Evolutionary conservation across 331 rosid genomes (phyloP), one percentile per base, ranked within the genome.

Genomic region (Dryas integrifolia): DNA sequence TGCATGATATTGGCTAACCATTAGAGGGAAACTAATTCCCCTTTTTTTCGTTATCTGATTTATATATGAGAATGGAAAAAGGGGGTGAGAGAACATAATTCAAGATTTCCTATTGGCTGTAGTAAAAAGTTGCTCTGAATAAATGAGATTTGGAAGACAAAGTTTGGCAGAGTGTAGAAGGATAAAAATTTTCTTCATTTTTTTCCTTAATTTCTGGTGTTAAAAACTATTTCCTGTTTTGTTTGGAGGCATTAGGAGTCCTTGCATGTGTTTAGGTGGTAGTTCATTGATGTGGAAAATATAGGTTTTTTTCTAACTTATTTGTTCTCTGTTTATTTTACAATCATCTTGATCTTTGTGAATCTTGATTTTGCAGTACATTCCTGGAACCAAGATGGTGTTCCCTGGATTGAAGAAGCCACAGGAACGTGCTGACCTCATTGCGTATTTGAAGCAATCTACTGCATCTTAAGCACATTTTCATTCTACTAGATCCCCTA

Each of bases 351-450:
- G 71, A 77, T 77, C 0, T 55, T 35, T 4, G 49, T 15, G 16
- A 1, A 16, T 21, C 14, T 30, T 57, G n/a, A 39, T 60, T 73
- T 15, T 79, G 89, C 97, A 92, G 97, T 92, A 92, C 83, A 92
- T 92, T 80, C 97, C 97, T 0, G 97, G 97, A 63, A 89, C 97
- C 9, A 92, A 92, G 92, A 92, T 92, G 97, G 97, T 92, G 4
- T 92, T 92, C 69, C 93, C 96, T 0, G 96, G 97, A 64, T 83
- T 92, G 56, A 92, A 92, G 94, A 92, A 92, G 80, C 97, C 97
- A 7, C 90, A 92, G 80, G 97, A 92, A 0, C 96, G 97, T 6
- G 94, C 94, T 9, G 97, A 92, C 78, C 92, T 92, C 50, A 92
- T 92, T 70, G 81, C 97, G 30, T 91, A 82, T 73, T 85, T 91